Base-by-base conservation (phyloP, 805 yeast genomes). In the Pichia ethanolica region DNA sequence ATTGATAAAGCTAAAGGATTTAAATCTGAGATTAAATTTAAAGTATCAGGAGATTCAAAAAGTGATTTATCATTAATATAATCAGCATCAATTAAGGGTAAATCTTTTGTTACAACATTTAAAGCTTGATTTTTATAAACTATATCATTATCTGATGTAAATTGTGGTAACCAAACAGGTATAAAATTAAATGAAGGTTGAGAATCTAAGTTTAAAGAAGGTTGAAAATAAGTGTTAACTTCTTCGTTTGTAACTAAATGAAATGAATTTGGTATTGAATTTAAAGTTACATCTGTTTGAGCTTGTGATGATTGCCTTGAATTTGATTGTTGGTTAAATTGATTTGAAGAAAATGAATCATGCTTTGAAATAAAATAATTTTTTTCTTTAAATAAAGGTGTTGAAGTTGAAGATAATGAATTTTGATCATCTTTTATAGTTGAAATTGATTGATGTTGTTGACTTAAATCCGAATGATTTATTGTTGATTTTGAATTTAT, bases 111-210 rank as follows among this genome's bases (percentile, higher is more conserved):
- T 55, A 77, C 79, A 1, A 83, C 68, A 55, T 82, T 76, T 46
- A 86, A 65, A 35, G 78, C 78, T 34, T 79, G 75, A 57, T 82
- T 80, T 63, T 78, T 81, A 64, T 73, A 86, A 7, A 83, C 66
- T 13, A 81, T 62, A 45, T 75, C 75, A 25, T 81, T 83, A 46
- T 72, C 74, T 11, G 71, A 69, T 1, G 83, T 75, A n/a, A 76
- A 66, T 44, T 76, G 73, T 0, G 89, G 85, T 0, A 81, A 63
- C 90, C 91, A 85, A 13, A 76, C 63, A 0, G 79, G 77, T 4
- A 59, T 53, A 49, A 66, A 66, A 43, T 59, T 58, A 45, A 65
- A 62, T 13, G 53, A 50, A 1, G 65, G 62, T 41, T 62, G 60
- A 5, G 56, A 27, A 3, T 61, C 42, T 1, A 58, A 51, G 20